Percentiles rank a stretch among this genome's conserved stretches.
phyloP scores from a whole-genome alignment of 2,329 filamentous ascomycete genomes.

The Colletotrichum cordylinicola region DNA sequence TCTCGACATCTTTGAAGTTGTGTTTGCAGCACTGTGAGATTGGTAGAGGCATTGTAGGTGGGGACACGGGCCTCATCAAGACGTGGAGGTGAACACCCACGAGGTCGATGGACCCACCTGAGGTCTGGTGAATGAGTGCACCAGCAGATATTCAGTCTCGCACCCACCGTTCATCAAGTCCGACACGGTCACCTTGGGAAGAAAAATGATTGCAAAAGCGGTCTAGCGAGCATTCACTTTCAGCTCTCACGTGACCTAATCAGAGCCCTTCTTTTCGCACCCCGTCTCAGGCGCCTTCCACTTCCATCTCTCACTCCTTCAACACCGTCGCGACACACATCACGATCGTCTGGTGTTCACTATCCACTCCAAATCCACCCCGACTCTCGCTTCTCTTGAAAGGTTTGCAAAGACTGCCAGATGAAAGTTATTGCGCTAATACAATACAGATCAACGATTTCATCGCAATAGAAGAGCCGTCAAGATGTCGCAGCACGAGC shows the following conservation, averaged over 20 bases:
- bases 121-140: not conserved
- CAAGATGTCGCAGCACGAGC: not conserved
- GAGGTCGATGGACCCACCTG: not conserved
- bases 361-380: not conserved
- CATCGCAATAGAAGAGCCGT: not conserved
- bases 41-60: not conserved
- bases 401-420: not conserved
- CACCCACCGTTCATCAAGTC: too few species aligned
- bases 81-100: not conserved
- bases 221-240: not conserved
- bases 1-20: too few species aligned
- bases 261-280: not conserved
- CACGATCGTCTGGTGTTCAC: not conserved
- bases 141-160: not conserved
- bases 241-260: not conserved
- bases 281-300: not conserved
- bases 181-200: not conserved
- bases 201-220: not conserved
- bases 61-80: not conserved
- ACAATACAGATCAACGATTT: fast-evolving
- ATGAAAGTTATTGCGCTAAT: fast-evolving
- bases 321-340: not conserved
- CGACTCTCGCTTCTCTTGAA: not conserved
- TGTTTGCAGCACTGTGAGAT: not conserved
- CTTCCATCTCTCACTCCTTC: not conserved